A percentile compares a stretch with the other conserved stretches of the same genome.
Evolutionary conservation across 2,329 filamentous ascomycete species (phyloP).

Genomic region (Fusarium concolor): DNA sequence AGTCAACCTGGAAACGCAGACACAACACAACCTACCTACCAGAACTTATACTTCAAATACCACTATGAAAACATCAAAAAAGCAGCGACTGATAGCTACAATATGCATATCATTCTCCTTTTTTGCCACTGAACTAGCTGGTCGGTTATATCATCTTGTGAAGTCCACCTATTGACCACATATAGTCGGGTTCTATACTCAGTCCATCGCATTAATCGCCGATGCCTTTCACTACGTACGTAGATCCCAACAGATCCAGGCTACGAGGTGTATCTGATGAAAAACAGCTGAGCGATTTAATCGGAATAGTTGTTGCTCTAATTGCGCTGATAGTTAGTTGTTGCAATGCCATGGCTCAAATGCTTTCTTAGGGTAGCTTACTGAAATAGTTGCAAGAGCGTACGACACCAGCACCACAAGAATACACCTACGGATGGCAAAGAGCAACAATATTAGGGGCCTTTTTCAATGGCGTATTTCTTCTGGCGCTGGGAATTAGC

Average conservation of each 20-base stretch:
- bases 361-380: background rate
- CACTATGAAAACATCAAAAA: slow-evolving; percentile 46
- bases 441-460: slow-evolving; percentile 78
- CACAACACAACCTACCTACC: background rate
- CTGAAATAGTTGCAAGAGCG: slow-evolving; percentile 65
- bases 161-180: background rate
- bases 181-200: slow-evolving; percentile 74
- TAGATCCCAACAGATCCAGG: background rate
- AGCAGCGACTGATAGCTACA: slow-evolving; percentile 59
- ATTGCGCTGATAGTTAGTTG: slow-evolving; percentile 68
- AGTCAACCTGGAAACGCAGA: background rate
- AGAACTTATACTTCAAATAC: background rate
- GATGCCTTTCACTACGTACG: slow-evolving; percentile 81
- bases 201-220: slow-evolving; percentile 77
- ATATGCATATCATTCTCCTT: slow-evolving; percentile 64
- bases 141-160: slow-evolving; percentile 48
- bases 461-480: slow-evolving; percentile 84
- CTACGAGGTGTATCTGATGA: slow-evolving; percentile 17
- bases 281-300: slow-evolving; percentile 73
- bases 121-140: slow-evolving; percentile 63
- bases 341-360: background rate
- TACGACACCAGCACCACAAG: slow-evolving; percentile 62
- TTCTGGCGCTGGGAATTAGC: slow-evolving; percentile 77
- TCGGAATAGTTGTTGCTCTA: slow-evolving; percentile 76
- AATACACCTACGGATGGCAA: slow-evolving; percentile 77